These are phyloP conservation scores for Truncatella angustata DNA, from an alignment of 2,329 filamentous ascomycete species.

Conservation along the genomic window DNA sequence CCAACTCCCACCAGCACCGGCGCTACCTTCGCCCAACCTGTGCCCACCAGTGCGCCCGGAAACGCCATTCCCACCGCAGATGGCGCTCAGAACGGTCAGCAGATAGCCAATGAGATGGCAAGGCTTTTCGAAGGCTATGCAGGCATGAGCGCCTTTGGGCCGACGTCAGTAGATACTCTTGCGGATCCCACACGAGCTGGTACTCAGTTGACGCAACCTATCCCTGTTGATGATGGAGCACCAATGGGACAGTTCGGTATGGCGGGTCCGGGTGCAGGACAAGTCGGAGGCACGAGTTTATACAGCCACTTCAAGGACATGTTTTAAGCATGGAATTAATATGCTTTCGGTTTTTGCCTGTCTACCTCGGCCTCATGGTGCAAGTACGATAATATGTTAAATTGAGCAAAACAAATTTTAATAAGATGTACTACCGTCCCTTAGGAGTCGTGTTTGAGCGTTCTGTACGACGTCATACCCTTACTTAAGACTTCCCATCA, in stretches of 20 bases:
- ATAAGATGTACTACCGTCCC: too few species aligned
- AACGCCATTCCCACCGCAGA: conserved; percentile 15
- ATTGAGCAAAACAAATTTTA: too few species aligned
- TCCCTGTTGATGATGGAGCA: conserved; percentile 9
- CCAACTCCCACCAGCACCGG: conserved; percentile 11
- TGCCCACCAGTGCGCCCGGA: conserved; percentile 9
- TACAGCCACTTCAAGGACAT: conserved; percentile 27
- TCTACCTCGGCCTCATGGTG: too few species aligned
- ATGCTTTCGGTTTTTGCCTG: too few species aligned
- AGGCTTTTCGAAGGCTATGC: conserved; percentile 43
- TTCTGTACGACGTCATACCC: too few species aligned
- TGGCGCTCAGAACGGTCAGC: conserved; percentile 40
- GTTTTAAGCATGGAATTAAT: conserved; percentile 23
- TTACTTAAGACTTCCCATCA: too few species aligned
- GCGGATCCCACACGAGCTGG: not conserved
- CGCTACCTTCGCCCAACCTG: not conserved
- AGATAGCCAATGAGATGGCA: conserved; percentile 54
- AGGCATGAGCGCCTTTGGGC: conserved; percentile 17
- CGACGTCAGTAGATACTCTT: conserved; percentile 1
- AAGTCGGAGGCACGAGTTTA: conserved; percentile 16
- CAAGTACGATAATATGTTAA: too few species aligned
- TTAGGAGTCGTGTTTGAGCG: too few species aligned
- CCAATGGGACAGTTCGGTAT: conserved; percentile 2
- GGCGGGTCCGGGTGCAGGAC: conserved; percentile 11
- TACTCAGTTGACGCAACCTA: not conserved